Conservation (phyloP, 495 filamentous ascomycete genomes). For the Aspergillus nidulans region DNA sequence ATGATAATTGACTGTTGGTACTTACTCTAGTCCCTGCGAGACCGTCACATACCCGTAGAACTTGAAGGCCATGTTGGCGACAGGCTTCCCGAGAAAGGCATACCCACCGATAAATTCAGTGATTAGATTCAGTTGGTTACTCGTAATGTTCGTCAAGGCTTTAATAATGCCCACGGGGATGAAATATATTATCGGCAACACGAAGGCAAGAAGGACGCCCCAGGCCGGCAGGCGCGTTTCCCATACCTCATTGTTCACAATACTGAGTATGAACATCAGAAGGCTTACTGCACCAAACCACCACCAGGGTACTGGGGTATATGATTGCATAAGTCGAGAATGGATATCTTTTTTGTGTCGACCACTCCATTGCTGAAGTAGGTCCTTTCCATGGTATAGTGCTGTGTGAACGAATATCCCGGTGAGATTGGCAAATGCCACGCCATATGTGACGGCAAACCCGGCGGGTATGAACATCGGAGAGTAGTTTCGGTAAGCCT, state of each 20-base stretch:
- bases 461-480: constrained; percentile 46
- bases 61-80: constrained; percentile 73
- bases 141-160: constrained; percentile 64
- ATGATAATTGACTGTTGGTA: constrained; percentile 12
- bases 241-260: constrained; percentile 60
- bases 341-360: constrained; percentile 53
- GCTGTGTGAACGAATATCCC: constrained; percentile 62
- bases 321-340: constrained; percentile 35
- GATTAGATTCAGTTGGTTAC: constrained; percentile 60
- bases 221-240: constrained; percentile 63
- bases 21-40: constrained; percentile 43
- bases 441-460: constrained; percentile 55
- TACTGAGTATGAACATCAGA: constrained; percentile 54
- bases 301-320: constrained; percentile 41
- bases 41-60: constrained; percentile 71
- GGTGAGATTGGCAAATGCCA: constrained; percentile 67
- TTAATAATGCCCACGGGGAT: constrained; percentile 51
- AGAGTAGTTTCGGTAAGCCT: constrained; percentile 41
- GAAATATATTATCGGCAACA: constrained; percentile 40
- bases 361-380: constrained; percentile 57
- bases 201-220: constrained; percentile 59
- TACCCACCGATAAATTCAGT: constrained; percentile 72
- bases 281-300: constrained; percentile 36
- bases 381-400: constrained; percentile 59
- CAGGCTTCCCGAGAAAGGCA: constrained; percentile 60